Base-by-base conservation (phyloP, 2,329 filamentous ascomycete genomes). In the Pseudocercospora pini-densiflorae region DNA sequence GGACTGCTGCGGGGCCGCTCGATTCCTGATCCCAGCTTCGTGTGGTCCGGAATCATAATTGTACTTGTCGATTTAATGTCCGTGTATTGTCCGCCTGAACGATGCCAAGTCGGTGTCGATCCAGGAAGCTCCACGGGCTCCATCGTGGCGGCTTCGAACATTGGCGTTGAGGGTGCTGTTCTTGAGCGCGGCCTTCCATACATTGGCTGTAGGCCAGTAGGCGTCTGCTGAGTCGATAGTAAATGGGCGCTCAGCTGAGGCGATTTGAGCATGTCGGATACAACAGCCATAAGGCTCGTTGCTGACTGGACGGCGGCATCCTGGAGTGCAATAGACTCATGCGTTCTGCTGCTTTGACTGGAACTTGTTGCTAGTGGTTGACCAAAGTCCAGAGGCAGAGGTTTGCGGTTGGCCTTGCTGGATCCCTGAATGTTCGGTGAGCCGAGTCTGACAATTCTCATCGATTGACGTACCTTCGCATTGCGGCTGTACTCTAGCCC, bases 261-360 rank as follows among this genome's bases (percentile, higher is more conserved):
- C 19, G 80, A 81, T 45, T 77, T 77, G 27, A 82, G 74, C 72
- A 81, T 79, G 62, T 81, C 81, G 73, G 79, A 81, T 70, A 81
- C 77, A 23, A 79, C 77, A 33, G 77, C 75, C 67, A 81, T 76
- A 47, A 83, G 71, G 57, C 70, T 75, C 1, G 76, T 77, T 2
- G 75, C 74, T 9, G 74, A 76, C 61, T 73, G 71, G 10, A 77
- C 73, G 27, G 75, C 74, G 3, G 75, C 75, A 65, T 75, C 73
- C 29, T 77, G 76, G 3, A 77, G 64, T 9, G 70, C 69, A 36
- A 72, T 66, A 2, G 75, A 73, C 8, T 74, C 71, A n/a, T 69
- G 66, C 7, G 62, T 66, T 27, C 69, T 62, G 58, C 61, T 65
- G 31, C 59, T 68, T 61, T 66, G 27, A 29, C 33, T 59, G 19